These are phyloP conservation scores for Metarhizium humberi DNA, from an alignment of 2,329 filamentous ascomycete genomes.

Conservation along the genomic window DNA sequence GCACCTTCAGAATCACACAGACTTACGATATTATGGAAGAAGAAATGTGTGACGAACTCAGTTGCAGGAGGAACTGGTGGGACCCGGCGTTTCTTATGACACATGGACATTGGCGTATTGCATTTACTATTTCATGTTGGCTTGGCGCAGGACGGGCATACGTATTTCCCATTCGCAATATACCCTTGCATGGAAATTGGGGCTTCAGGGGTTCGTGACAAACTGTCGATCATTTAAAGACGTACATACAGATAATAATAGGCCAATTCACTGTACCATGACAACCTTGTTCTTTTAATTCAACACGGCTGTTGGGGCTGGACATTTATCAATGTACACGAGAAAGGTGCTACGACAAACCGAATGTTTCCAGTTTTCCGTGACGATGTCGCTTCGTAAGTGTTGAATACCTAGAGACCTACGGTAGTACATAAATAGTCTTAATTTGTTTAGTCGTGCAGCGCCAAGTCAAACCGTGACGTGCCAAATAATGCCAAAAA, in stretches of 20 bases:
- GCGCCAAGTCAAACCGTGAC: too few species aligned
- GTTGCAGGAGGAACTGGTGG: background rate
- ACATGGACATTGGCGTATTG: background rate
- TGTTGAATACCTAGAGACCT: too few species aligned
- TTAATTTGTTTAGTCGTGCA: too few species aligned
- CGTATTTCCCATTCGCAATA: conserved; percentile 10
- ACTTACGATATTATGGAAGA: conserved; percentile 1
- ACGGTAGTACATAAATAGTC: too few species aligned
- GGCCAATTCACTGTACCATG: background rate
- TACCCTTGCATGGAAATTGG: conserved; percentile 9
- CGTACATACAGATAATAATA: background rate
- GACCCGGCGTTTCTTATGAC: conserved; percentile 1
- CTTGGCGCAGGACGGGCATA: conserved; percentile 6
- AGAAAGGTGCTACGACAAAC: too few species aligned
- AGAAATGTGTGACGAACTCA: background rate
- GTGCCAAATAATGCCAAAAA: too few species aligned
- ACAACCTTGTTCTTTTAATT: background rate
- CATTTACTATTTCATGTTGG: background rate
- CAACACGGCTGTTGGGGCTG: too few species aligned
- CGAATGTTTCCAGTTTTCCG: too few species aligned
- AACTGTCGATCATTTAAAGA: background rate
- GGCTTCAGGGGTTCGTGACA: background rate
- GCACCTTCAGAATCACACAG: background rate
- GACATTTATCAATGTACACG: too few species aligned
- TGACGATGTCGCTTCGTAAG: too few species aligned